Conservation (phyloP, 257 asterid genomes). For the Parsonsia alboflavescens region DNA sequence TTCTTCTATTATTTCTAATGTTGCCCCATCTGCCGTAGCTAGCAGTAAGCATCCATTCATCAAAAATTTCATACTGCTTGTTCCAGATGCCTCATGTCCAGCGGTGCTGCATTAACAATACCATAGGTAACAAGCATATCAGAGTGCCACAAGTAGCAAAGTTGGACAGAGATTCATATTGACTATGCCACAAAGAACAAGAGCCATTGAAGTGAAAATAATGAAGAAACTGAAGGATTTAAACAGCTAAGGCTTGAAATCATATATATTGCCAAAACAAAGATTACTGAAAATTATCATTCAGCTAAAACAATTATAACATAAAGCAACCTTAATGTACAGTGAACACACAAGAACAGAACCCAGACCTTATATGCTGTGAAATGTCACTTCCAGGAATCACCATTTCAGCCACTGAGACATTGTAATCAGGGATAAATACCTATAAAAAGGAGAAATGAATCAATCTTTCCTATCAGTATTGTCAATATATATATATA, state of each 20-base stretch:
- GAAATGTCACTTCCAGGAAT: slow-evolving; percentile 55
- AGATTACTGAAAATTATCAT: background rate
- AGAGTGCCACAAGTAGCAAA: background rate
- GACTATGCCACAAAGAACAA: background rate
- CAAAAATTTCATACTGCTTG: slow-evolving; percentile 52
- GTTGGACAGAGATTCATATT: background rate
- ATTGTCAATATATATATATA: slow-evolving; percentile 1
- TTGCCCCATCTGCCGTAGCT: slow-evolving; percentile 52
- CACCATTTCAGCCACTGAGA: slow-evolving; percentile 46
- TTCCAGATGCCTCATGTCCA: slow-evolving; percentile 60
- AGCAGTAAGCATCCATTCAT: slow-evolving; percentile 50
- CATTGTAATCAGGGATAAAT: slow-evolving; percentile 50
- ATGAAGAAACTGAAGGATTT: background rate
- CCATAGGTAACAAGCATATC: background rate
- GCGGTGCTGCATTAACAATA: slow-evolving; percentile 35
- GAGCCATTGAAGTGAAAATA: background rate
- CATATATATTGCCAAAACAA: background rate
- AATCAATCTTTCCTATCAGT: slow-evolving; percentile 3
- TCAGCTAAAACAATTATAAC: background rate
- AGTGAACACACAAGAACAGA: background rate
- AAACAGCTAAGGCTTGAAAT: background rate
- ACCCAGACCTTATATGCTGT: slow-evolving; percentile 43
- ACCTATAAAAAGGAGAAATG: slow-evolving; percentile 28
- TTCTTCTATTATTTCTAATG: slow-evolving; percentile 44
- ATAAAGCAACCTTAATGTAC: background rate